A percentile compares a stretch with the other conserved stretches of the same genome.
phyloP scores from a whole-genome alignment of 805 yeast genomes.

The Saccharomycopsis vini region DNA sequence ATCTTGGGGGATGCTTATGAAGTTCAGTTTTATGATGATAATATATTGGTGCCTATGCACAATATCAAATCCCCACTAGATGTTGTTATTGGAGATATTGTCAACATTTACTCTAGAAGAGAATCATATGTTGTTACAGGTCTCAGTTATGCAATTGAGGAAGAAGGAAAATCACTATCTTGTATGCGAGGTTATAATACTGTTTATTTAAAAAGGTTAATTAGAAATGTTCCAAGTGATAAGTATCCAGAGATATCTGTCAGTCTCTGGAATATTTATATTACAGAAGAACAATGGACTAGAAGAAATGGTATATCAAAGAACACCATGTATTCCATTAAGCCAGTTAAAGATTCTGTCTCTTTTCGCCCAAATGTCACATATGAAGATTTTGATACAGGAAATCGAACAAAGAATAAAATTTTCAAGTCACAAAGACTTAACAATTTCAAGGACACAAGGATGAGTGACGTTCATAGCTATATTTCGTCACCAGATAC shows the following conservation, averaged over 20 bases:
- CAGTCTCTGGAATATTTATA: constrained; percentile 27
- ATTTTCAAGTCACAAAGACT: neutral
- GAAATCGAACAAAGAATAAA: neutral
- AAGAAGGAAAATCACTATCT: constrained; percentile 27
- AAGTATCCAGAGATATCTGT: constrained; percentile 23
- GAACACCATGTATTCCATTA: neutral
- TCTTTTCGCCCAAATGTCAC: neutral
- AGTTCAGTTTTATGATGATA: constrained; percentile 35
- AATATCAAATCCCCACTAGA: constrained; percentile 40
- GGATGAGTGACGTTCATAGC: constrained; percentile 10
- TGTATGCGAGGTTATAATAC: constrained; percentile 58
- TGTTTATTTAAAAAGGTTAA: constrained; percentile 30
- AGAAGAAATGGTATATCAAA: constrained; percentile 19
- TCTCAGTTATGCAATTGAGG: constrained; percentile 22
- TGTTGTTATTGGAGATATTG: constrained; percentile 47
- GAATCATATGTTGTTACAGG: constrained; percentile 39
- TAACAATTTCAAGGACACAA: constrained; percentile 1
- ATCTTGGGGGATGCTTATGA: constrained; percentile 22
- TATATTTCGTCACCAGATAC: constrained; percentile 14
- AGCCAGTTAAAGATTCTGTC: neutral
- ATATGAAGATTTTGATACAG: neutral
- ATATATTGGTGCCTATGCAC: constrained; percentile 26
- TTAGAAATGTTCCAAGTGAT: constrained; percentile 17
- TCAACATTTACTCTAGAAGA: constrained; percentile 29
- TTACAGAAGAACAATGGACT: constrained; percentile 33